Percentiles rank a stretch among this genome's conserved stretches.
Conservation (phyloP, 257 asterid species). For the Echium plantagineum region DNA sequence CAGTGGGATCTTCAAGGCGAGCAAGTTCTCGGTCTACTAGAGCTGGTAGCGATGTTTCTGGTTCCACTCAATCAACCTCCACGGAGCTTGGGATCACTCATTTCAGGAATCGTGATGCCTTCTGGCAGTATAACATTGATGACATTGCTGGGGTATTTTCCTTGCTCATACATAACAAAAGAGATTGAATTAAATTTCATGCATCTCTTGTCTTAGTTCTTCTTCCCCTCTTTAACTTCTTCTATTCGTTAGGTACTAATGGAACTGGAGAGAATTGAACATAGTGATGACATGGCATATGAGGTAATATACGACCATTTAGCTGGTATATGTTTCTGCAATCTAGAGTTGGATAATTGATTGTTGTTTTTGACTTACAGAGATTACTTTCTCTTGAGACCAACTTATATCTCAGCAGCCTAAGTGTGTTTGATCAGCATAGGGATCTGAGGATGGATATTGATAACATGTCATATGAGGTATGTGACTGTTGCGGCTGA, state of each 20-base stretch:
- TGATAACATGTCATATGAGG: constrained; percentile 96
- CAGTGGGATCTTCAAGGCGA: constrained; percentile 32
- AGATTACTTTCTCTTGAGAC: constrained; percentile 59
- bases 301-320: constrained; percentile 41
- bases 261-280: constrained; percentile 79
- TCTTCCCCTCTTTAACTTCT: constrained; percentile 7
- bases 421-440: constrained; percentile 67
- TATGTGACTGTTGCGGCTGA: constrained; percentile 13
- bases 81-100: constrained; percentile 26
- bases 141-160: constrained; percentile 57
- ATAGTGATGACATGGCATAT: constrained; percentile 44
- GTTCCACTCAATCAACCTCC: constrained; percentile 20
- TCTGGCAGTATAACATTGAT: constrained; percentile 39
- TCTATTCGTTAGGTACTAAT: constrained; percentile 38
- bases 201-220: neutral
- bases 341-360: constrained; percentile 3
- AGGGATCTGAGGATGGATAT: constrained; percentile 84
- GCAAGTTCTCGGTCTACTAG: constrained; percentile 34
- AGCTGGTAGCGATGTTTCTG: constrained; percentile 22
- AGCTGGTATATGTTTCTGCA: constrained; percentile 1
- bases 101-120: constrained; percentile 21
- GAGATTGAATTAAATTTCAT: neutral
- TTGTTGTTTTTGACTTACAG: constrained; percentile 24
- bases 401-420: constrained; percentile 48
- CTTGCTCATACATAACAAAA: neutral